Percentiles rank a stretch among this genome's conserved stretches.
Evolutionary conservation across 805 yeast genomes (phyloP).

Genomic region (Nakazawaea siamensis): DNA sequence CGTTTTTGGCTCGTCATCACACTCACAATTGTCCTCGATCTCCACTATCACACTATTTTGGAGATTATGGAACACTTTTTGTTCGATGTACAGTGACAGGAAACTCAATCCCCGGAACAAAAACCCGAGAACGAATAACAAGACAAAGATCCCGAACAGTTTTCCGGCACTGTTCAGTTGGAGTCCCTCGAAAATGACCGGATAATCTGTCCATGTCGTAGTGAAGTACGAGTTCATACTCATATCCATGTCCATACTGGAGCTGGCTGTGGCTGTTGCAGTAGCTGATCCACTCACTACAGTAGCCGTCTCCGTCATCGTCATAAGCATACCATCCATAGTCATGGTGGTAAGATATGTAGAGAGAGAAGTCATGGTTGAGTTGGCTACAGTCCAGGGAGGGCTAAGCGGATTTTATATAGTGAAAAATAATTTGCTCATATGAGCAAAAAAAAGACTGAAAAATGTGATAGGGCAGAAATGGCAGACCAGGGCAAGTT

Average conservation of each 20-base stretch:
- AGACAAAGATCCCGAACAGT: slow-evolving; percentile 68
- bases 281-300: slow-evolving; percentile 3
- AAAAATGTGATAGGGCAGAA: too few species aligned
- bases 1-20: slow-evolving; percentile 13
- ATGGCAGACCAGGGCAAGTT: too few species aligned
- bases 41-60: slow-evolving; percentile 19
- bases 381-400: too few species aligned
- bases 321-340: slow-evolving; percentile 10
- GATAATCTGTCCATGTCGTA: slow-evolving; percentile 39
- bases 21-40: slow-evolving; percentile 24
- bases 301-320: slow-evolving; percentile 12
- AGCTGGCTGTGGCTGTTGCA: neutral
- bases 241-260: slow-evolving; percentile 21
- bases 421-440: slow-evolving; percentile 7
- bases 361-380: neutral
- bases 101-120: slow-evolving; percentile 53
- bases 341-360: slow-evolving; percentile 9
- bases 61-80: slow-evolving; percentile 47
- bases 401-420: too few species aligned
- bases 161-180: slow-evolving; percentile 46
- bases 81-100: slow-evolving; percentile 56
- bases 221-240: slow-evolving; percentile 55
- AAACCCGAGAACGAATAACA: slow-evolving; percentile 52
- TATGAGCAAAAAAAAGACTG: neutral
- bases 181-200: slow-evolving; percentile 53